A percentile compares a stretch with the other conserved stretches of the same genome.
Conservation (phyloP, 2,329 filamentous ascomycete species). For the Clarireedia hainanense region DNA sequence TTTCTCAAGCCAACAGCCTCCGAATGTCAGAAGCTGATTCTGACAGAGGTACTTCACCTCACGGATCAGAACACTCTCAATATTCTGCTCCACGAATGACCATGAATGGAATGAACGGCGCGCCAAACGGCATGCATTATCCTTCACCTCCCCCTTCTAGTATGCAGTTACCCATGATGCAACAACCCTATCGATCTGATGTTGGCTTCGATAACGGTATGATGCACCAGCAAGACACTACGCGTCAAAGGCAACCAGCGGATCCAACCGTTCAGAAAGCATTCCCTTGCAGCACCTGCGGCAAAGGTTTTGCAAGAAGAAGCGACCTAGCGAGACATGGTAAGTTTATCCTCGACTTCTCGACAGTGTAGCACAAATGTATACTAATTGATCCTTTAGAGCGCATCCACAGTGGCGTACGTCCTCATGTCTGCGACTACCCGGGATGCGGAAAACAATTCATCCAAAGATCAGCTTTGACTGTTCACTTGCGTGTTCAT, state of each 20-base stretch:
- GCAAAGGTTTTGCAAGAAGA: constrained; percentile 83
- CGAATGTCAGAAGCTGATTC: constrained; percentile 29
- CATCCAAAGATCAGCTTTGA: constrained; percentile 91
- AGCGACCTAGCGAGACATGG: constrained; percentile 94
- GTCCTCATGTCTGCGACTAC: constrained; percentile 88
- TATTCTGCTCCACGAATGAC: constrained; percentile 27
- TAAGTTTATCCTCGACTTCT: constrained; percentile 39
- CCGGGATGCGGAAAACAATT: constrained; percentile 90
- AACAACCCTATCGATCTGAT: constrained; percentile 26
- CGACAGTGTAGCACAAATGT: neutral
- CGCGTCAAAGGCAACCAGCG: constrained; percentile 11
- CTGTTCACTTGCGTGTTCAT: constrained; percentile 90
- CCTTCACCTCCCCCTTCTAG: constrained; percentile 28
- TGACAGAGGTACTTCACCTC: constrained; percentile 29
- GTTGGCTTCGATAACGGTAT: constrained; percentile 24
- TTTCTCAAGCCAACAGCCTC: constrained; percentile 27
- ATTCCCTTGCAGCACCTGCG: constrained; percentile 83
- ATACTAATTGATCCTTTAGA: constrained; percentile 44
- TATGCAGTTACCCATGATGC: constrained; percentile 31
- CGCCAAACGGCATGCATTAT: constrained; percentile 26
- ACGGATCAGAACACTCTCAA: constrained; percentile 30
- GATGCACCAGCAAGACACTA: constrained; percentile 23
- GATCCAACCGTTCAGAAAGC: constrained; percentile 46
- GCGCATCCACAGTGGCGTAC: constrained; percentile 85
- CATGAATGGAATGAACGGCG: constrained; percentile 27